Percentiles rank a stretch among this genome's conserved stretches.
phyloP scores from a whole-genome alignment of 805 yeast genomes.

The Lipomyces anomalus region DNA sequence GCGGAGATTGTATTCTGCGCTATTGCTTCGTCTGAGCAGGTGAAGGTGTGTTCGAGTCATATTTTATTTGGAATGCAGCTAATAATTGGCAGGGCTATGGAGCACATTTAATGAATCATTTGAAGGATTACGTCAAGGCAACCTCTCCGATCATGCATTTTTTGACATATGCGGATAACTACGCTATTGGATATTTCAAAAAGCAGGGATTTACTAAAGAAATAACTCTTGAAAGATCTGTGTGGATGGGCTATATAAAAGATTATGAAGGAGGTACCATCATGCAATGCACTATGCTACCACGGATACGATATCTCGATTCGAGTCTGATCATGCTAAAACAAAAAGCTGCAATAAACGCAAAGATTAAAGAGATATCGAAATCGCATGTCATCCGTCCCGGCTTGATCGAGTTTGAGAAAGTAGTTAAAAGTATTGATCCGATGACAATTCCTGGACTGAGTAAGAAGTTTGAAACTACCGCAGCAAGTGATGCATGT shows the following conservation, averaged over 20 bases:
- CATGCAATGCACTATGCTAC: constrained; percentile 95
- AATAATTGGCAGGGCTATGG: too few relatives aligned
- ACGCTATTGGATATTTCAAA: constrained; percentile 97
- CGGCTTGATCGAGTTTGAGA: constrained; percentile 69
- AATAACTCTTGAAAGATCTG: constrained; percentile 71
- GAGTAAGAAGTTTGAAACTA: background rate
- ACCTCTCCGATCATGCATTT: constrained; percentile 82
- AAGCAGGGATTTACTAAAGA: constrained; percentile 98
- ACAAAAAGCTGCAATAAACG: constrained; percentile 86
- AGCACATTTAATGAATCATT: constrained; percentile 96
- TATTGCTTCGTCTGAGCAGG: constrained; percentile 94
- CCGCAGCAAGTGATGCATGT: background rate
- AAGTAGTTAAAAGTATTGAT: constrained; percentile 43
- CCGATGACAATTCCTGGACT: constrained; percentile 87
- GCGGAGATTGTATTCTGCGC: constrained; percentile 99
- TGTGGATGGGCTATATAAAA: constrained; percentile 98
- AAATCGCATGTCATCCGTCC: constrained; percentile 74
- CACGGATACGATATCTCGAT: constrained; percentile 80
- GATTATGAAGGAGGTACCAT: constrained; percentile 98
- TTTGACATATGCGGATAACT: constrained; percentile 94
- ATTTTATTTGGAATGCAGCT: too few relatives aligned
- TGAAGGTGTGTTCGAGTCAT: too few relatives aligned
- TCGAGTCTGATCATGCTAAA: constrained; percentile 75
- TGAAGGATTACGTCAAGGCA: constrained; percentile 88
- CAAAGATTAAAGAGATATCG: constrained; percentile 73